Conservation (phyloP, 1,284 basidiomycete species). For the Mycena citricolor region DNA sequence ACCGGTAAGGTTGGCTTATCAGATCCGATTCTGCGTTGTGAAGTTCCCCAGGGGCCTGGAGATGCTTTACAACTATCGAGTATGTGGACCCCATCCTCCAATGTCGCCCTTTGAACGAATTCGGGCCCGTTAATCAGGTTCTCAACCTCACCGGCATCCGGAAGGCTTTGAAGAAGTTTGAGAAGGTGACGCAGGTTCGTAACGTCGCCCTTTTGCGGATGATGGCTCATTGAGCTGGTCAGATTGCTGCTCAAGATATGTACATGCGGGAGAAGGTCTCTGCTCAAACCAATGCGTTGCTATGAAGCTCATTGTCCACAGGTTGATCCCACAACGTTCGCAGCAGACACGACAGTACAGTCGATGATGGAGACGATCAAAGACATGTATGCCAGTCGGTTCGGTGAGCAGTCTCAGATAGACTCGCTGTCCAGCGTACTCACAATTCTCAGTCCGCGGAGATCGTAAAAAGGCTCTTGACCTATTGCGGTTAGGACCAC, state of each 20-base stretch:
- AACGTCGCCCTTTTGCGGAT: background rate
- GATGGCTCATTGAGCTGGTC: background rate
- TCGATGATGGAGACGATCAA: constrained; percentile 76
- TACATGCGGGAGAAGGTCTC: constrained; percentile 73
- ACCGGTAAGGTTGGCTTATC: constrained; percentile 53
- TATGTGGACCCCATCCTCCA: constrained; percentile 38
- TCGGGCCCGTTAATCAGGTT: constrained; percentile 63
- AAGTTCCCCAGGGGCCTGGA: constrained; percentile 59
- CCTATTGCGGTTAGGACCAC: constrained; percentile 60
- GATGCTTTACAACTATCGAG: constrained; percentile 83
- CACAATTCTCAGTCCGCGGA: constrained; percentile 62
- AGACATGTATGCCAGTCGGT: constrained; percentile 67
- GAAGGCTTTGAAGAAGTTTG: constrained; percentile 93
- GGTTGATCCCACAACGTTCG: constrained; percentile 65
- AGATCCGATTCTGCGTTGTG: background rate
- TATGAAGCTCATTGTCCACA: constrained; percentile 28
- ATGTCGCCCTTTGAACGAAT: constrained; percentile 1
- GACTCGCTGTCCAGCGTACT: background rate
- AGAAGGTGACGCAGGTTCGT: constrained; percentile 77
- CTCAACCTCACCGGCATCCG: constrained; percentile 89
- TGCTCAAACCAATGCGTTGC: background rate
- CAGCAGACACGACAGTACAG: constrained; percentile 61
- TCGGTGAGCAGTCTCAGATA: constrained; percentile 51
- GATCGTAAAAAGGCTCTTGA: constrained; percentile 79
- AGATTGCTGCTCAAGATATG: constrained; percentile 63